phyloP scores from a whole-genome alignment of 371 early-diverging fungal genomes.

The Mucor piriformis region DNA sequence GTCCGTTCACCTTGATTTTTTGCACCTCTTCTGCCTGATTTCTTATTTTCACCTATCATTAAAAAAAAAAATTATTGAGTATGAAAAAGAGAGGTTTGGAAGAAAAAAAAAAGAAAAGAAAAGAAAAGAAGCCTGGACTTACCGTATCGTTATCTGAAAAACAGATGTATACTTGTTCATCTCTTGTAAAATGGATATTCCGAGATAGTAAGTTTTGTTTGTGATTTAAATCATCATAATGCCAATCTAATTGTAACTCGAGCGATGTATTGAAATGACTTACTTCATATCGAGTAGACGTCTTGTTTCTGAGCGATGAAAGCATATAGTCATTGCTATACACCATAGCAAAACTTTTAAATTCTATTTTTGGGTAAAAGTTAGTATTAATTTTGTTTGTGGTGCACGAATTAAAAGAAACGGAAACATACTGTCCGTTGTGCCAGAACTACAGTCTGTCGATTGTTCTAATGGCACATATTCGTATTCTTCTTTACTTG shows the following conservation, averaged over 20 bases:
- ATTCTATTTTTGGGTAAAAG: not conserved
- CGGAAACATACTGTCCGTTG: not conserved
- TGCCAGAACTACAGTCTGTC: not conserved
- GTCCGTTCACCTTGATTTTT: not conserved
- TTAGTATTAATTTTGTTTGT: not conserved
- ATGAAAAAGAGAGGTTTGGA: no score
- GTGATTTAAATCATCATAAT: not conserved
- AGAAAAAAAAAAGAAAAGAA: not conserved
- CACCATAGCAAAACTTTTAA: not conserved
- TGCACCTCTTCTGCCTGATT: slow-evolving; percentile 1
- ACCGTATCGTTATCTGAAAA: slow-evolving; percentile 11
- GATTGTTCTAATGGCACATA: slow-evolving; percentile 1
- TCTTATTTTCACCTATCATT: not conserved
- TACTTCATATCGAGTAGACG: not conserved
- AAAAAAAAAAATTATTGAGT: not conserved
- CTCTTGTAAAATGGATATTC: slow-evolving; percentile 13
- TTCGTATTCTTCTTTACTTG: not conserved
- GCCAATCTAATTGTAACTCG: not conserved
- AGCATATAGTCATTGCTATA: not conserved
- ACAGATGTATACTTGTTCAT: slow-evolving; percentile 9
- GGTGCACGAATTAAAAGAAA: not conserved
- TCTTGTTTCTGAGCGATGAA: slow-evolving; percentile 4
- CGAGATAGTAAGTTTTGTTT: not conserved
- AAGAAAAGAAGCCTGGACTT: not conserved
- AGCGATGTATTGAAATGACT: not conserved